Conservation (phyloP, 1,139 yeast species). For the Geotrichum histeridarum region DNA sequence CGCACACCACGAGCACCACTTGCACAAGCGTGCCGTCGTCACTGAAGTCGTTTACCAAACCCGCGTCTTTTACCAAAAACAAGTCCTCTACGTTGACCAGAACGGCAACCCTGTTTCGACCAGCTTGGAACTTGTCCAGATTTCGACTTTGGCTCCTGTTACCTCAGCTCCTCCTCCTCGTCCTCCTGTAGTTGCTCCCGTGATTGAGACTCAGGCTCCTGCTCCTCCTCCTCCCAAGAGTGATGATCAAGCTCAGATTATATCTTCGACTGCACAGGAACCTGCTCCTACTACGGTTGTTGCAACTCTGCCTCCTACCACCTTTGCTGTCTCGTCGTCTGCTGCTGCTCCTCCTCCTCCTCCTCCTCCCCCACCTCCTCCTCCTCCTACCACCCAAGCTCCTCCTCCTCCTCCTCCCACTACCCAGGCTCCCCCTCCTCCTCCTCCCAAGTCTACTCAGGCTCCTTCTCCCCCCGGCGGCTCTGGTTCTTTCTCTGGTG, state of each 20-base stretch:
- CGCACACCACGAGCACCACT: conserved; percentile 15
- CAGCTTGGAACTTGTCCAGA: conserved; percentile 28
- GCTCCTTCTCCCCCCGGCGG: conserved; percentile 21
- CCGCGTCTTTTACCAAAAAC: conserved; percentile 34
- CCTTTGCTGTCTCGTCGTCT: conserved; percentile 31
- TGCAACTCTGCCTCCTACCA: conserved; percentile 25
- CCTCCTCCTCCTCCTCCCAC: conserved; percentile 25
- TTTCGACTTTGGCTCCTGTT: conserved; percentile 34
- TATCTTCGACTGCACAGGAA: not conserved
- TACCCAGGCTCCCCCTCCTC: conserved; percentile 22
- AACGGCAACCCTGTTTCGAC: conserved; percentile 36
- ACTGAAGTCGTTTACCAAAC: conserved; percentile 36
- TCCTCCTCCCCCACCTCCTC: conserved; percentile 29
- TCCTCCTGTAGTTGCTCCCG: conserved; percentile 21
- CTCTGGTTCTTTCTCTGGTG: conserved; percentile 42
- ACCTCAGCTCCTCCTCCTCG: conserved; percentile 19
- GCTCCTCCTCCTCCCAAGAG: conserved; percentile 19
- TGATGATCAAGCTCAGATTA: not conserved
- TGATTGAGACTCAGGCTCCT: conserved; percentile 16
- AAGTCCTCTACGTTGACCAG: conserved; percentile 36
- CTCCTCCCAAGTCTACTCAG: conserved; percentile 18
- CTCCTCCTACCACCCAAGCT: conserved; percentile 24
- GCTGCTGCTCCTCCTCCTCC: conserved; percentile 36
- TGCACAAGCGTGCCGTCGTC: conserved; percentile 32
- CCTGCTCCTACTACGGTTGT: not conserved